Evolutionary conservation across 2,329 filamentous ascomycete species (phyloP), one percentile per base, ranked within the genome.

Genomic region (Arthroderma sp.): DNA sequence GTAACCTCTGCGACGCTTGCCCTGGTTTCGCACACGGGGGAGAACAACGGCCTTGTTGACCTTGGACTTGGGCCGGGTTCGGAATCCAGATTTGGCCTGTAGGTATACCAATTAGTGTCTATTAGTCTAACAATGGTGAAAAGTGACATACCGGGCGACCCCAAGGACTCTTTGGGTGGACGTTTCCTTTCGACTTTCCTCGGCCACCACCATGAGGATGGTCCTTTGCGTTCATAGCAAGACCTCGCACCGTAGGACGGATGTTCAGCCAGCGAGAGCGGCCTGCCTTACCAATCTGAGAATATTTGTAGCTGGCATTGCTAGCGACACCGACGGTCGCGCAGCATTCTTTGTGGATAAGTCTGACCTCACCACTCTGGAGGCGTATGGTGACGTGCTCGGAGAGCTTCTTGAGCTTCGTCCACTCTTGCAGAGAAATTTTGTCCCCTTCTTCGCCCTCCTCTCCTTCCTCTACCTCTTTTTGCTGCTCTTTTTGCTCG

Each of bases 111-210:
- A 22, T 22, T 22, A 22, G 15, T 22, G 15, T 22, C 15, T 22
- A 22, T 22, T 22, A 22, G 3, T 22, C 15, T 22, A 22, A 22
- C 3, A 22, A 22, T 22, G 15, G 15, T 34, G 8, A 11, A 45
- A 9, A 27, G 34, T 31, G 41, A 78, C 86, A 70, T 82, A 93
- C 87, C 60, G 86, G 89, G 61, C 80, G 82, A 63, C 93, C 91
- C 91, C 93, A 98, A 48, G 91, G 91, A 68, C 86, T 94, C 56
- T 91, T 86, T 31, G 93, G 91, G 61, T 94, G 75, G 50, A 88
- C 80, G 62, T 95, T 94, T 78, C 91, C 87, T 85, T 98, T 98
- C 47, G 87, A 95, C 71, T 98, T 98, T 71, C 91, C 91, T 74
- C 93, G 80, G 68, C 91, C 91, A 83, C 91, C 91, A 77, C 91